These are phyloP conservation scores for Fusarium sterilihyphosum DNA, from an alignment of 2,329 filamentous ascomycete species.

Conservation along the genomic window DNA sequence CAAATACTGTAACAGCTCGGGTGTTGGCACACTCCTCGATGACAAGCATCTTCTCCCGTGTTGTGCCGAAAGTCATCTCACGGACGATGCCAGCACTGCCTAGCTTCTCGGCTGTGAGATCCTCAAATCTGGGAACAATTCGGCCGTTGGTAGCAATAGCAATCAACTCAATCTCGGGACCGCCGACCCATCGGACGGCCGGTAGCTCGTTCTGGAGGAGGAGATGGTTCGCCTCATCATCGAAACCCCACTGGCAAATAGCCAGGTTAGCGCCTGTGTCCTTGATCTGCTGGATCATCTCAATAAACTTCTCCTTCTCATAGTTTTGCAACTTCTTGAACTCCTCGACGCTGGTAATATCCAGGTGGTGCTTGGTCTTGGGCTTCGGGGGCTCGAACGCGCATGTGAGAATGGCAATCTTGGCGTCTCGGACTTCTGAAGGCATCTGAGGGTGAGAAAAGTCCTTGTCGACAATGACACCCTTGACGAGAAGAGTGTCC, in stretches of 20 bases:
- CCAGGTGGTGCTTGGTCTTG: slow-evolving; percentile 99
- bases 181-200: slow-evolving; percentile 96
- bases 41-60: slow-evolving; percentile 98
- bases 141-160: slow-evolving; percentile 98
- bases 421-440: slow-evolving; percentile 91
- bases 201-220: slow-evolving; percentile 95
- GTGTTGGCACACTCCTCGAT: slow-evolving; percentile 99
- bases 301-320: slow-evolving; percentile 94
- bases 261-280: slow-evolving; percentile 95
- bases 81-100: slow-evolving; percentile 89
- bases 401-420: slow-evolving; percentile 96
- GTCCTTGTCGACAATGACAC: slow-evolving; percentile 99
- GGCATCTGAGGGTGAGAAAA: slow-evolving; percentile 99
- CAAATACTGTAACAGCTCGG: slow-evolving; percentile 93
- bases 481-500: slow-evolving; percentile 94
- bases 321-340: slow-evolving; percentile 98
- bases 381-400: slow-evolving; percentile 99
- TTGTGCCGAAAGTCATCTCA: slow-evolving; percentile 97
- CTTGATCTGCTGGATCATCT: slow-evolving; percentile 99
- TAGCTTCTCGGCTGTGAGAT: slow-evolving; percentile 89
- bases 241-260: slow-evolving; percentile 99
- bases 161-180: slow-evolving; percentile 97
- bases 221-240: slow-evolving; percentile 98
- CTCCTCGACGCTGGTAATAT: slow-evolving; percentile 96
- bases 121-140: slow-evolving; percentile 97